Evolutionary conservation across 139 green algal species (phyloP), one percentile per base, ranked within the genome.

Genomic region (Volvox africanus): DNA sequence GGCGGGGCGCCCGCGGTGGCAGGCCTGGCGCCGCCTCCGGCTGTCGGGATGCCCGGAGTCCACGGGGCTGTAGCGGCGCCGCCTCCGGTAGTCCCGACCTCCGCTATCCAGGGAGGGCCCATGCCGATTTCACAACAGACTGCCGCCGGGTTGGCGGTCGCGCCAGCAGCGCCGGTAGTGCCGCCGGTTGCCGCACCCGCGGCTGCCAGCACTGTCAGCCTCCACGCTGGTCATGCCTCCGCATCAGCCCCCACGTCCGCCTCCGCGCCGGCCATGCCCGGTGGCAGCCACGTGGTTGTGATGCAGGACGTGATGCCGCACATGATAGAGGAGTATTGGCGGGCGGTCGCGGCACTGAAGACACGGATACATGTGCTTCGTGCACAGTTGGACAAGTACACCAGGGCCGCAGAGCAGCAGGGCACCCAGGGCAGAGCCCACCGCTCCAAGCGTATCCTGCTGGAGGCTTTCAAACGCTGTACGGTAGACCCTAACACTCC

Each of bases 291-390:
- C 61, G 61, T 26, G 11, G 17, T 55, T 2, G 17, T 81, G 24
- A 20, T 19, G 75, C 32, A 21, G 13, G 82, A 37, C 20, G 5
- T 28, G 24, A 79, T 35, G 36, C 36, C 84, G 37, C 67, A 28
- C 2, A 61, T 62, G 68, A 37, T 81, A 67, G 67, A 89, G 68
- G 84, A 89, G 33, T 89, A 89, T 67, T 89, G 84, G 84, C 33
- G 35, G 14, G 3, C 80, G 36, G 2, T 81, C 5, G 37, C 2
- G 12, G 67, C 73, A 35, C 11, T 89, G 3, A 80, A 81, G 35
- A 28, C 36, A 67, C 84, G 84, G 14, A 17, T 80, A 35, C 68
- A 17, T 0, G 1, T 81, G 26, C 84, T 89, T 18, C 14, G 28
- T 6, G 28, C 17, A 16, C 67, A 89, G 35, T 18, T 89, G 17